Evolutionary conservation across 805 yeast genomes (phyloP), one percentile per base, ranked within the genome.

Genomic region (Torulaspora microellipsoides): DNA sequence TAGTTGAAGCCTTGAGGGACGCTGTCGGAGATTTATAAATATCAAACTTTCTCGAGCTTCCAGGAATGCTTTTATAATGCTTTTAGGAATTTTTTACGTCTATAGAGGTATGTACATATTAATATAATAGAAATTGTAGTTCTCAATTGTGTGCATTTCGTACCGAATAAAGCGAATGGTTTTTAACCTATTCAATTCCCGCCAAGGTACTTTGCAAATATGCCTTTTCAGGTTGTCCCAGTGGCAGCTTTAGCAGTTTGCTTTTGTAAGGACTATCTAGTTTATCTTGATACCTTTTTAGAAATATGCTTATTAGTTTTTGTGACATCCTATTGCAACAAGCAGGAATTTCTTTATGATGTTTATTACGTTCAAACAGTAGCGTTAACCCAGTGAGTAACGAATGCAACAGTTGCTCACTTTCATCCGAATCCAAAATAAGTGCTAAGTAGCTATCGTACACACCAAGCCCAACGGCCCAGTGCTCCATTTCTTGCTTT

Each of bases 1-100:
- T 93, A 30, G 95, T 91, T 11, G 90, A 84, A 56, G 69, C 71
- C 1, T 65, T 84, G 47, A 65, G 87, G 52, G 88, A 80, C 47
- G 70, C 76, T 23, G 71, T 78, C 2, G 81, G 54, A 11, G 66
- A 58, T 40, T 14, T 54, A 34, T 58, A 53, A 43, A 23, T n/a
- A 25, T 35, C 36, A 15, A 31, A 33, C 25, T 6, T 20, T 8
- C 6, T 4, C 25, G 25, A 20, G 25, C 25, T 20, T 20, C 8
- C 8, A 20, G 25, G 8, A 20, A 7, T 20, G 6, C 25, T 20
- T 20, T 20, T 20, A 20, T 7, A 20, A 17, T 17, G 25, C 25
- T 20, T 20, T 20, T 20, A 20, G 25, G 8, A 20, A 7, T 20
- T 3, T 8, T 20, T 20, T 20, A 20, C 8, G 8, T 20, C 25